Evolutionary conservation across 441 rosid species (phyloP).

Genomic region (Corymbia citriodora): DNA sequence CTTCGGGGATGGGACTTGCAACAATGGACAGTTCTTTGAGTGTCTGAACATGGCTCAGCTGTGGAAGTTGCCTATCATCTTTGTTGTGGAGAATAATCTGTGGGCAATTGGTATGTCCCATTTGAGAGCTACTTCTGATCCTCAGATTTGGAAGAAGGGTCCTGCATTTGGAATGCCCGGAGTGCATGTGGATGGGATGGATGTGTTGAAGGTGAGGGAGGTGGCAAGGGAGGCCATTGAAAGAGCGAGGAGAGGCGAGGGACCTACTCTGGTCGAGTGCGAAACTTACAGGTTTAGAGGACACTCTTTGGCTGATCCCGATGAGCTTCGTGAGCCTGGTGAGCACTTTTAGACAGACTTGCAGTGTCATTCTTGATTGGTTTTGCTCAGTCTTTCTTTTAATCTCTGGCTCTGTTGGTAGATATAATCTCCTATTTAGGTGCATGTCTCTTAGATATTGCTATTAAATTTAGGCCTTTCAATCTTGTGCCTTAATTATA

Average conservation of each 20-base stretch:
- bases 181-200: conserved; percentile 98
- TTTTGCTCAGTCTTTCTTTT: not conserved
- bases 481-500: not conserved
- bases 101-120: conserved; percentile 99
- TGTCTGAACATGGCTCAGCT: conserved; percentile 97
- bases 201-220: conserved; percentile 94
- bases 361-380: not conserved
- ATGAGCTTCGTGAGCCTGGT: conserved; percentile 99
- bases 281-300: conserved; percentile 99
- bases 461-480: not conserved
- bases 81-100: conserved; percentile 96
- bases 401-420: not conserved
- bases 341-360: not conserved
- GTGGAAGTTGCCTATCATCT: conserved; percentile 87
- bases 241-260: conserved; percentile 97
- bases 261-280: conserved; percentile 97
- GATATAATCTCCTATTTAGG: not conserved
- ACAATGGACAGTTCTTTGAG: conserved; percentile 97
- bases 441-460: not conserved
- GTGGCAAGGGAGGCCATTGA: conserved; percentile 86
- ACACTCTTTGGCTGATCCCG: conserved; percentile 99
- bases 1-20: conserved; percentile 99
- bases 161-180: conserved; percentile 99
- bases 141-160: conserved; percentile 96
- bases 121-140: conserved; percentile 93